Base-by-base conservation (phyloP, 2,329 filamentous ascomycete genomes). In the Zymoseptoria crescenta region DNA sequence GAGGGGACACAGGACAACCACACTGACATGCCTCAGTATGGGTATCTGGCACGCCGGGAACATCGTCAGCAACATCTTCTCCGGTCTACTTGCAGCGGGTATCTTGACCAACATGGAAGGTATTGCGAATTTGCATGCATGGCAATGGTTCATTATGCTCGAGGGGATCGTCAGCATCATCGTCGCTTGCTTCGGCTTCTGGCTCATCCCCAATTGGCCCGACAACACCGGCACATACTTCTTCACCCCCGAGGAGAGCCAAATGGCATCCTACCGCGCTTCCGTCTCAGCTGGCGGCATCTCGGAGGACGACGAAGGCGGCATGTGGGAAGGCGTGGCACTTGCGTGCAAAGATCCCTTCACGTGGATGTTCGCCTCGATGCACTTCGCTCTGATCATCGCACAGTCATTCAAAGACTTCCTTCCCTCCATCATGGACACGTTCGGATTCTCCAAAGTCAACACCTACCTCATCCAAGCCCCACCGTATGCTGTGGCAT, bases 231-330 rank as follows among this genome's bases (percentile, higher is more conserved):
- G n/a, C n/a, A n/a, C n/a, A n/a, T n/a, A n/a, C n/a, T n/a, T n/a
- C n/a, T n/a, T 56, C 49, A 53, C 54, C n/a, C 30, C 58, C 5
- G 54, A 59, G 19, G 54, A 59, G 50, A 59, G 55, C 28, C 54
- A 51, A 1, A 59, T 56, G 50, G 54, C 58, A 4, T 48, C 49
- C 6, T 61, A 49, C 9, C 56, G 61, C 27, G 61, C 59, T 5
- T 55, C 52, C n/a, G 71, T 79, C 1, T 78, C 77, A 0, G 77
- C 76, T 28, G 79, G 79, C 62, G 68, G 79, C 30, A 72, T 76
- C 51, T 73, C 79, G 55, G 76, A 77, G 49, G 74, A 74, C 56
- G 65, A 70, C 0, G 71, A 73, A 52, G 73, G 73, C 2, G 65
- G 69, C n/a, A 61, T 58, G 28, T 59, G 56, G 61, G 59, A 52